Conservation (phyloP, 106 monocot genomes). For the Iris macrosiphon region DNA sequence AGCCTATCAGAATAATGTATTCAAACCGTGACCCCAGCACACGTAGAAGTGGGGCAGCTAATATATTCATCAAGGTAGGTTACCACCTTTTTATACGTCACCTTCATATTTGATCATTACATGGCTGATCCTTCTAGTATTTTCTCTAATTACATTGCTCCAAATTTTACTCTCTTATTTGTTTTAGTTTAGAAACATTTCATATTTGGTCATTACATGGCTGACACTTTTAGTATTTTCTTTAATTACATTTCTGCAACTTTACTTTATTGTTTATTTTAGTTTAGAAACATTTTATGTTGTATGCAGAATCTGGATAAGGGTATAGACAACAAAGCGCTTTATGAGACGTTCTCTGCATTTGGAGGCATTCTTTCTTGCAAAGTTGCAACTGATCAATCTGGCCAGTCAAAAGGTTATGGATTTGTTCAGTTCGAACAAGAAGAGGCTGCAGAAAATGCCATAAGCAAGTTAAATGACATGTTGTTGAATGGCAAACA, state of each 20-base stretch:
- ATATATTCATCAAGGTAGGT: constrained; percentile 49
- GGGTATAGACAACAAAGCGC: constrained; percentile 30
- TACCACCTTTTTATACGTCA: not conserved
- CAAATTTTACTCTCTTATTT: not conserved
- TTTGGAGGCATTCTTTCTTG: constrained; percentile 64
- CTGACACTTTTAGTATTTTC: not conserved
- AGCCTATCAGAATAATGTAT: constrained; percentile 49
- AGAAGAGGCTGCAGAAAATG: constrained; percentile 46
- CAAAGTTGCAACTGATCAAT: constrained; percentile 51
- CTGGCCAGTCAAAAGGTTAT: constrained; percentile 64
- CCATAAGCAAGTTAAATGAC: constrained; percentile 53
- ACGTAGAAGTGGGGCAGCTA: constrained; percentile 41
- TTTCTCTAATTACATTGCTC: no score
- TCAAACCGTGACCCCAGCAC: constrained; percentile 37
- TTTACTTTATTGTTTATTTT: no score
- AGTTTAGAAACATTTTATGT: not conserved
- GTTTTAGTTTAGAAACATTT: not conserved
- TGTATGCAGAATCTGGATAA: constrained; percentile 41
- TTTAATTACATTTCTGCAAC: no score
- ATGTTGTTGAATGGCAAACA: constrained; percentile 65
- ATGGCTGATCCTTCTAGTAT: no score
- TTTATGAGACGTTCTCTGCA: constrained; percentile 47
- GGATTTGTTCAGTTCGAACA: constrained; percentile 63
- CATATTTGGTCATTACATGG: not conserved
- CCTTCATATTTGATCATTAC: no score